Percentiles rank a stretch among this genome's conserved stretches.
Conservation (phyloP, 2,329 filamentous ascomycete species). For the Macrophomina phaseolina region DNA sequence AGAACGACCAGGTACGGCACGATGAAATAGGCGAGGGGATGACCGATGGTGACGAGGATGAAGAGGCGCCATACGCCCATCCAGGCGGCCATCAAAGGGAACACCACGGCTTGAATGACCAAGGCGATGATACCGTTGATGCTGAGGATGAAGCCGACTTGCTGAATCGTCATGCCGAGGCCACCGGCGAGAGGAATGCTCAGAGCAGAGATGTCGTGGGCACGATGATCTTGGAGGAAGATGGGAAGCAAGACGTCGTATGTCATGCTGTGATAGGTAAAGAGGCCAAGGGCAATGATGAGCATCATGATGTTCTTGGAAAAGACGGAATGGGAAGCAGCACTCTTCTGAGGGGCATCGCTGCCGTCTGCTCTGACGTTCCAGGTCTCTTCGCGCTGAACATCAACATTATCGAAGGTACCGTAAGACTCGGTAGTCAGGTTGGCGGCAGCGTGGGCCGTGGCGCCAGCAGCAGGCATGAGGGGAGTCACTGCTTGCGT, state of each 20-base stretch:
- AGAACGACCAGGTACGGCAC: conserved; percentile 71
- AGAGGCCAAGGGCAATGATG: conserved; percentile 82
- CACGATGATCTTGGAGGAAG: conserved; percentile 81
- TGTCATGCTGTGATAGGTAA: conserved; percentile 94
- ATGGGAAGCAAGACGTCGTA: conserved; percentile 92
- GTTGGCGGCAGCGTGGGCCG: conserved; percentile 74
- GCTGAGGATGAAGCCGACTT: conserved; percentile 71
- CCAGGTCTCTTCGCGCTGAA: conserved; percentile 61
- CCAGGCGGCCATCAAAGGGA: conserved; percentile 67
- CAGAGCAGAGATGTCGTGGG: conserved; percentile 39
- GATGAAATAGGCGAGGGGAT: conserved; percentile 71
- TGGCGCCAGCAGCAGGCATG: conserved; percentile 75
- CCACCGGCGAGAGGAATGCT: conserved; percentile 59
- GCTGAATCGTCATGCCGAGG: conserved; percentile 68
- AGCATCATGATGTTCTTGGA: conserved; percentile 70
- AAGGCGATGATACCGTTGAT: conserved; percentile 75
- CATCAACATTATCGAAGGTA: conserved; percentile 67
- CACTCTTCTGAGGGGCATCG: conserved; percentile 37
- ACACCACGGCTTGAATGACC: conserved; percentile 73
- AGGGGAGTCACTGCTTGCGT: conserved; percentile 71
- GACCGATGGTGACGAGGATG: conserved; percentile 67
- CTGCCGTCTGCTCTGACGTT: conserved; percentile 54
- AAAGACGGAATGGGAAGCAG: conserved; percentile 39
- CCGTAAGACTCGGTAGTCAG: conserved; percentile 80
- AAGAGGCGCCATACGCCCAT: conserved; percentile 73